Evolutionary conservation across 2,329 filamentous ascomycete genomes (phyloP), one percentile per base, ranked within the genome.

Genomic region (Coleophoma cylindrospora): DNA sequence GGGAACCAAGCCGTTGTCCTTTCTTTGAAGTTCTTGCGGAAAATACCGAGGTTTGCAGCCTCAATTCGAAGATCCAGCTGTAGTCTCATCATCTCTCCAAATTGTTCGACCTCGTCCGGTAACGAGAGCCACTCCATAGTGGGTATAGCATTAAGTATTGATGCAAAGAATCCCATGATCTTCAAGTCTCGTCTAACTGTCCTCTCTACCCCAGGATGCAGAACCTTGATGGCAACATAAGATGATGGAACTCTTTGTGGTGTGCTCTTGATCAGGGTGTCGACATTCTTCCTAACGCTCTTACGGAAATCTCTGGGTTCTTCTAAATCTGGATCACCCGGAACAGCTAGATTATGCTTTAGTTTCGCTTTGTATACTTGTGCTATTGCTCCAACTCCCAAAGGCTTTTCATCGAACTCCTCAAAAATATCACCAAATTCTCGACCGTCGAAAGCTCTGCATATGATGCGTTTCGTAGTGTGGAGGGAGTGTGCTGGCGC

Each of bases 71-170:
- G 77, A 68, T 99, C 94, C 3, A 99, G 76, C 66, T 99, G 94
- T n/a, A 97, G 74, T 61, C 86, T 86, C 94, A 99, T 99, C 94
- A 99, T 99, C 65, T 95, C 88, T 21, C 91, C 92, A 64, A 99
- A 99, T 63, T 97, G 91, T 13, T 77, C 71, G 3, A 97, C 94
- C 66, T 99, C 94, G 59, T 96, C 92, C 0, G 94, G 94, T 9
- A 99, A 81, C 0, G 92, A 96, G 6, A 99, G 77, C 94, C 94
- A 99, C 68, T 97, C 90, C 64, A 99, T 94, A 0, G 91, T 96
- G 1, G 94, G 94, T 33, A 99, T 86, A 2, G 80, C 72, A 68
- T 97, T 95, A 58, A 99, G 84, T 6, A 87, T 63, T 0, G 81
- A 77, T 14, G 94, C 94, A 63, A 99, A 96, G 70, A 95, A 90